Conservation (phyloP, 1,284 basidiomycete genomes). For the Ganoderma lingzhi region DNA sequence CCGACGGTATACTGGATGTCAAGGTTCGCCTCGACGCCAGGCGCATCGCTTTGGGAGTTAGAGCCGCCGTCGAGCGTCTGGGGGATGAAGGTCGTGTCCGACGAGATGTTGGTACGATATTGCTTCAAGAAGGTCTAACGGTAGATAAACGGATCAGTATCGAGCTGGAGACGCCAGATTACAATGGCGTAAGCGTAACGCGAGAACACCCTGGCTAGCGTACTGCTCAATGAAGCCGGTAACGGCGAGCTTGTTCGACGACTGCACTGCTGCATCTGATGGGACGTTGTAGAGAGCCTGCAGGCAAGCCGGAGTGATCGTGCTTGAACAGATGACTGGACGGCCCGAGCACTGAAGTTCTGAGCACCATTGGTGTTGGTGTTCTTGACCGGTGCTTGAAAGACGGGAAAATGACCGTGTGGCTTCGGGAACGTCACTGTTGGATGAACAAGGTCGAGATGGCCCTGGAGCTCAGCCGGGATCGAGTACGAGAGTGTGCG, state of each 20-base stretch:
- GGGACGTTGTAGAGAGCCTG: slow-evolving; percentile 57
- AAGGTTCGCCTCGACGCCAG: slow-evolving; percentile 60
- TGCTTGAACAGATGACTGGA: slow-evolving; percentile 45
- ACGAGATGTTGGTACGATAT: slow-evolving; percentile 44
- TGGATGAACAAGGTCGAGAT: slow-evolving; percentile 52
- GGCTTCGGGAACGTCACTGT: slow-evolving; percentile 44
- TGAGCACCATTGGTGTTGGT: neutral
- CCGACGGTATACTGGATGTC: slow-evolving; percentile 73
- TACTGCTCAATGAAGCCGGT: slow-evolving; percentile 63
- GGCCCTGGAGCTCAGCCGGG: slow-evolving; percentile 45
- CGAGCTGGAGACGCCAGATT: neutral
- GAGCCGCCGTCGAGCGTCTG: slow-evolving; percentile 60
- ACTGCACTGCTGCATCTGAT: slow-evolving; percentile 53
- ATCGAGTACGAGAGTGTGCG: slow-evolving; percentile 55
- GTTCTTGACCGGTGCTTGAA: slow-evolving; percentile 25
- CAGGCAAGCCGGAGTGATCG: slow-evolving; percentile 63
- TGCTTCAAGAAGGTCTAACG: slow-evolving; percentile 35
- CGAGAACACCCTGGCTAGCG: slow-evolving; percentile 57
- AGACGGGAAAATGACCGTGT: slow-evolving; percentile 26
- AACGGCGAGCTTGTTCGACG: slow-evolving; percentile 59
- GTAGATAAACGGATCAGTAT: neutral
- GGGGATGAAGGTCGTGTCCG: slow-evolving; percentile 40
- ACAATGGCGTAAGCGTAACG: slow-evolving; percentile 36
- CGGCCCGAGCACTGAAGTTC: slow-evolving; percentile 32
- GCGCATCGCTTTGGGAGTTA: slow-evolving; percentile 45